Evolutionary conservation across 2,329 filamentous ascomycete species (phyloP), one percentile per base, ranked within the genome.

Genomic region (Pseudomassariella vexata): DNA sequence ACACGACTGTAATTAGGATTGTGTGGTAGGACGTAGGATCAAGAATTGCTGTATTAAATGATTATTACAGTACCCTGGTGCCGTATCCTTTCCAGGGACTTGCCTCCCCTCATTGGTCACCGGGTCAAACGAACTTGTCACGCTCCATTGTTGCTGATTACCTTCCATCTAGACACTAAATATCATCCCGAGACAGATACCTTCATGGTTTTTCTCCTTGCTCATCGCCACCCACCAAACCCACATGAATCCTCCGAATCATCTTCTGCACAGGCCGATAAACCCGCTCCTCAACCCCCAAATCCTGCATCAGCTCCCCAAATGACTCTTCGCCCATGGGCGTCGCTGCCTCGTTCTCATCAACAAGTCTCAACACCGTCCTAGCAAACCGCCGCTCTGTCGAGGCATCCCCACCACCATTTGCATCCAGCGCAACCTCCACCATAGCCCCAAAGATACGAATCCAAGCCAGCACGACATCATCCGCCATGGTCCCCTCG

Each of bases 401-500:
- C 11, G 24, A 15, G 5, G 23, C 17, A 14, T 24, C 19, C n/a
- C n/a, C n/a, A n/a, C n/a, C n/a, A n/a, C n/a, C n/a, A n/a, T n/a
- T n/a, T n/a, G n/a, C n/a, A 9, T 40, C 35, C 19, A 46, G 30
- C 15, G 50, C 51, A 5, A 48, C 41, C 32, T 52, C 48, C 11
- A 49, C 49, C 15, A 64, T 39, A 18, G 41, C 47, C 18, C 47
- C 43, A 33, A 56, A 57, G 12, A 61, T 52, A 22, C 41, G 34
- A 8, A 60, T 31, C 60, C 60, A 63, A 5, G 49, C 50, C 7
- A 49, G 29, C 5, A 62, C 44, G n/a, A 55, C 34, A 9, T 40
- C 41, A 5, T 36, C 38, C 10, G 48, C 35, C 9, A 57, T 39
- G 8, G 50, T 55, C 0, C 56, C 60, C 29, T 63, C 59, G 25